Evolutionary conservation across 148 eudicot genomes (phyloP), one percentile per base, ranked within the genome.

Genomic region (Salicornia ramosissima): DNA sequence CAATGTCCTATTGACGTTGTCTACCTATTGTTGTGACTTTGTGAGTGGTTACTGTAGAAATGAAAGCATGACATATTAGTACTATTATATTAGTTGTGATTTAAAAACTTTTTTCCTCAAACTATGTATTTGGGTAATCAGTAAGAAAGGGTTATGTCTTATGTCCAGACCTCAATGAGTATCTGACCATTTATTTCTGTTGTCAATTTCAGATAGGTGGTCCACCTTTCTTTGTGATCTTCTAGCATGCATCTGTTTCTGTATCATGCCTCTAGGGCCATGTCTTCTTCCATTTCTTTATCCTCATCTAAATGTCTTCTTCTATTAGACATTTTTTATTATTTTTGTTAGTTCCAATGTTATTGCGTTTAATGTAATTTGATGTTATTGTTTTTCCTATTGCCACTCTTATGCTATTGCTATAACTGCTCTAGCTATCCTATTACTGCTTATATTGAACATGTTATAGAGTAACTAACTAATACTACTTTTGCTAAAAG

Each of bases 331-430:
- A n/a, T 19, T 29, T 29, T 30, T 30, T 50, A 21, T 28, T 67
- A 8, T 26, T 39, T 21, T 51, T 22, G 12, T 19, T 67, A 22
- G n/a, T n/a, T n/a, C n/a, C n/a, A n/a, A n/a, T n/a, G n/a, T n/a
- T n/a, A n/a, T n/a, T n/a, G n/a, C n/a, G n/a, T n/a, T n/a, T n/a
- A n/a, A n/a, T n/a, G n/a, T n/a, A n/a, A n/a, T n/a, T n/a, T n/a
- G n/a, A n/a, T n/a, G n/a, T n/a, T n/a, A n/a, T n/a, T n/a, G n/a
- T n/a, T n/a, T n/a, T n/a, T n/a, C n/a, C n/a, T n/a, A n/a, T n/a
- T n/a, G n/a, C n/a, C n/a, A n/a, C n/a, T n/a, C n/a, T 67, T 29
- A n/a, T 67, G 43, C 63, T 19, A 8, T 60, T 60, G 64, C 3
- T 34, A 34, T 34, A 1, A 10, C 2, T 8, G 0, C 40, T 30